Percentiles rank a stretch among this genome's conserved stretches.
These are phyloP conservation scores for Takashimella koratensis DNA, from an alignment of 1,284 basidiomycete species.

Conservation along the genomic window DNA sequence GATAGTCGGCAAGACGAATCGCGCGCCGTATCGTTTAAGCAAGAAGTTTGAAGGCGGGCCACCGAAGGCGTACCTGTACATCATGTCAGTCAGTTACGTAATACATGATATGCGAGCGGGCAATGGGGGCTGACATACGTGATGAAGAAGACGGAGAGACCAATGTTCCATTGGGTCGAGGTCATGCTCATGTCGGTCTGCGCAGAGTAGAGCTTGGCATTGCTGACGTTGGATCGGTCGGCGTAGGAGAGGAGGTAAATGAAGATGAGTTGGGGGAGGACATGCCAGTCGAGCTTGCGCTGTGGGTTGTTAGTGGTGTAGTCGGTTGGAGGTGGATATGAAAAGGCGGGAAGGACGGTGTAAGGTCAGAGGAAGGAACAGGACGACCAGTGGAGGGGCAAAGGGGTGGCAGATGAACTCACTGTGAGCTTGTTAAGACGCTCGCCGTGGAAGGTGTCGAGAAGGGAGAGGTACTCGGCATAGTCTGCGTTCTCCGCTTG, in stretches of 20 bases:
- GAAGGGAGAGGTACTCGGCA: constrained; percentile 20
- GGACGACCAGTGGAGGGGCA: constrained; percentile 31
- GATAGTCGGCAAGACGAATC: constrained; percentile 14
- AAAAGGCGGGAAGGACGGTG: constrained; percentile 48
- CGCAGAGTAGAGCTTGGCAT: neutral
- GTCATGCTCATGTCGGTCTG: constrained; percentile 12
- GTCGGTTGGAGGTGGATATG: constrained; percentile 38
- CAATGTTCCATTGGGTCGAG: constrained; percentile 26
- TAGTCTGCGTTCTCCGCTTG: constrained; percentile 15
- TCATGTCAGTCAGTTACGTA: too few species aligned
- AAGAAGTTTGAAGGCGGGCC: constrained; percentile 20
- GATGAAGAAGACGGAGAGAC: constrained; percentile 29
- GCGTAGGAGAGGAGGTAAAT: constrained; percentile 47
- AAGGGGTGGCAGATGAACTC: constrained; percentile 25
- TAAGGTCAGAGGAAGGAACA: constrained; percentile 43
- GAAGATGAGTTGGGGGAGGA: constrained; percentile 39
- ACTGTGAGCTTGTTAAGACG: constrained; percentile 22
- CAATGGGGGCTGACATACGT: constrained; percentile 43
- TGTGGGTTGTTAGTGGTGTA: constrained; percentile 43
- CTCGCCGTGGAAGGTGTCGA: constrained; percentile 20
- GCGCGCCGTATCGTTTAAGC: constrained; percentile 22
- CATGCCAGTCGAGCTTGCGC: constrained; percentile 52
- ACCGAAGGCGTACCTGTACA: constrained; percentile 24
- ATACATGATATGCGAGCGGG: too few species aligned
- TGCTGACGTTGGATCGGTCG: constrained; percentile 18